Evolutionary conservation across 2,329 filamentous ascomycete genomes (phyloP).

Genomic region (Geoglossum cookeanum): DNA sequence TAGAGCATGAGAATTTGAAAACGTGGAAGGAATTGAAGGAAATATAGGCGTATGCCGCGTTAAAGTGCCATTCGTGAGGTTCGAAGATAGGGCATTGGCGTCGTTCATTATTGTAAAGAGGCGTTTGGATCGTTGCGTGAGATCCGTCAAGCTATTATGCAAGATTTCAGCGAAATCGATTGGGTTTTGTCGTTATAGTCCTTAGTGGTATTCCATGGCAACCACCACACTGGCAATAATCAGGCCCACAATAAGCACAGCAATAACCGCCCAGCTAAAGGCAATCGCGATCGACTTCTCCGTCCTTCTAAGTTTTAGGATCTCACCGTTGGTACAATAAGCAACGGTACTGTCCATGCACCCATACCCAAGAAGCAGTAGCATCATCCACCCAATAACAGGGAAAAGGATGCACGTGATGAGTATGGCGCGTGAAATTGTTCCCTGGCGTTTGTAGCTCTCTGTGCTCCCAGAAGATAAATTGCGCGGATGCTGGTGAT

Average conservation of each 20-base stretch:
- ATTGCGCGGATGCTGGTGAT: constrained; percentile 5
- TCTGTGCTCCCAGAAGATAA: constrained; percentile 7
- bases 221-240: not conserved
- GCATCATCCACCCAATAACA: constrained; percentile 11
- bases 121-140: not conserved
- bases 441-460: constrained; percentile 15
- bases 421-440: constrained; percentile 18
- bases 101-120: too few species aligned
- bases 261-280: not conserved
- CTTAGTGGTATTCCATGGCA: not conserved
- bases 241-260: not conserved
- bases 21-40: too few species aligned
- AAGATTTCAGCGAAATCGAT: not conserved
- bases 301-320: constrained; percentile 14
- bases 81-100: too few species aligned
- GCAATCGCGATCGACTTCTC: constrained; percentile 13
- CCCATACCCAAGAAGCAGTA: constrained; percentile 19
- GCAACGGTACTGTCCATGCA: constrained; percentile 17
- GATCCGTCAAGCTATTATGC: not conserved
- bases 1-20: too few species aligned
- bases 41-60: too few species aligned
- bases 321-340: constrained; percentile 15
- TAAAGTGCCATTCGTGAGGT: too few species aligned
- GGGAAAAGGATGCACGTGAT: constrained; percentile 18
- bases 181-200: not conserved